Percentiles rank a stretch among this genome's conserved stretches.
Evolutionary conservation across 2,329 filamentous ascomycete genomes (phyloP).

Genomic region (Lachnellula suecica): DNA sequence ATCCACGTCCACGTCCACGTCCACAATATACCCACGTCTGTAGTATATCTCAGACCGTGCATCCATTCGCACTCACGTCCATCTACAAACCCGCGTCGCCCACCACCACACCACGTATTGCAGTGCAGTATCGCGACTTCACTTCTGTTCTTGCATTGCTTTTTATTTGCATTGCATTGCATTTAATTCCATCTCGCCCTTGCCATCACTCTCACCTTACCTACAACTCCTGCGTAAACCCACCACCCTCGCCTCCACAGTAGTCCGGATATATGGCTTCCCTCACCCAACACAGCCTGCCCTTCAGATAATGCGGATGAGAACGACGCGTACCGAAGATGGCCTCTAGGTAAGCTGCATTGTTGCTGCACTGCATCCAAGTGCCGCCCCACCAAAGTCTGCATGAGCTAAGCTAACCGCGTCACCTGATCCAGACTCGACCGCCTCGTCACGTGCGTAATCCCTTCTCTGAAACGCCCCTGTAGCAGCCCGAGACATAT

Average conservation of each 20-base stretch:
- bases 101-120: too few relatives aligned
- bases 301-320: conserved; percentile 25
- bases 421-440: conserved; percentile 60
- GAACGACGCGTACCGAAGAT: conserved; percentile 25
- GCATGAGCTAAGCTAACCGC: conserved; percentile 22
- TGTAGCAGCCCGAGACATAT: not conserved
- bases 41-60: too few relatives aligned
- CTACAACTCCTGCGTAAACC: too few relatives aligned
- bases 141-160: too few relatives aligned
- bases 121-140: too few relatives aligned
- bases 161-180: too few relatives aligned
- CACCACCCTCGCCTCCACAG: too few relatives aligned
- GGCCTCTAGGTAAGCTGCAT: conserved; percentile 38
- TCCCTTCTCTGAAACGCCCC: not conserved
- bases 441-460: conserved; percentile 80
- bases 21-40: not conserved
- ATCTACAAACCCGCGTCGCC: too few relatives aligned
- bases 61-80: too few relatives aligned
- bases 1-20: not conserved
- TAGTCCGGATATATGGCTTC: conserved; percentile 12
- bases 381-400: not conserved
- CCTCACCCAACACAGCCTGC: conserved; percentile 3
- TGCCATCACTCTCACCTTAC: too few relatives aligned
- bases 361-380: not conserved
- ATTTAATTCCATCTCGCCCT: too few relatives aligned